These are phyloP conservation scores for Pythium grandisporangium DNA, from an alignment of 352 stramenopile genomes.

Conservation along the genomic window DNA sequence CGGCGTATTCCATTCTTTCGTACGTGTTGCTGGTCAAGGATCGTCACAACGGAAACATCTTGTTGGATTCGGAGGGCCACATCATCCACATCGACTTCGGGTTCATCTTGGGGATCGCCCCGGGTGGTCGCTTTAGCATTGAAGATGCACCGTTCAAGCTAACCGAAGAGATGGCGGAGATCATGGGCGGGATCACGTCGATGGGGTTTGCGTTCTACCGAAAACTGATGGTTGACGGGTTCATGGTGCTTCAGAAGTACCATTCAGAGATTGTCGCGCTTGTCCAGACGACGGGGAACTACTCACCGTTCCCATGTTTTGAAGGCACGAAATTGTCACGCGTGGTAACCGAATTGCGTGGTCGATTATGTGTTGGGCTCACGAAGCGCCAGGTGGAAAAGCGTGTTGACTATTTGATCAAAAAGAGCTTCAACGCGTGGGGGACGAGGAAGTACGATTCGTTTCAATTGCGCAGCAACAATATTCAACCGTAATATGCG, in stretches of 20 bases:
- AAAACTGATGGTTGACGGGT: slow-evolving; percentile 88
- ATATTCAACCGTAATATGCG: slow-evolving; percentile 54
- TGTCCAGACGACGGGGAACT: slow-evolving; percentile 91
- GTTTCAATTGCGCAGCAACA: slow-evolving; percentile 87
- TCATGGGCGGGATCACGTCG: slow-evolving; percentile 90
- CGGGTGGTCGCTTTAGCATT: slow-evolving; percentile 95
- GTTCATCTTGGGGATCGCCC: slow-evolving; percentile 97
- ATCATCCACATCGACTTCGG: slow-evolving; percentile 99
- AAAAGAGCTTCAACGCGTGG: slow-evolving; percentile 85
- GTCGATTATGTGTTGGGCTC: slow-evolving; percentile 62
- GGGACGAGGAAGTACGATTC: slow-evolving; percentile 86
- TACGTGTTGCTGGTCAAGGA: slow-evolving; percentile 98
- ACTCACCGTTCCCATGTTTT: slow-evolving; percentile 96
- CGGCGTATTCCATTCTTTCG: slow-evolving; percentile 96
- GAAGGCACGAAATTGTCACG: slow-evolving; percentile 40
- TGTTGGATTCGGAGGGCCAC: slow-evolving; percentile 93
- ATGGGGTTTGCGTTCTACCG: slow-evolving; percentile 88
- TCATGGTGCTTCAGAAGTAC: slow-evolving; percentile 91
- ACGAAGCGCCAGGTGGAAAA: slow-evolving; percentile 50
- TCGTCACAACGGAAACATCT: slow-evolving; percentile 98
- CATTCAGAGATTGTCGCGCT: slow-evolving; percentile 90
- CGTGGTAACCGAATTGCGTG: slow-evolving; percentile 55
- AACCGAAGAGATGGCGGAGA: slow-evolving; percentile 95
- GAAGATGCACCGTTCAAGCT: slow-evolving; percentile 99
- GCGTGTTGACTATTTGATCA: slow-evolving; percentile 74